Evolutionary conservation across 805 yeast species (phyloP).

Genomic region (Suhomyces pyralidae): DNA sequence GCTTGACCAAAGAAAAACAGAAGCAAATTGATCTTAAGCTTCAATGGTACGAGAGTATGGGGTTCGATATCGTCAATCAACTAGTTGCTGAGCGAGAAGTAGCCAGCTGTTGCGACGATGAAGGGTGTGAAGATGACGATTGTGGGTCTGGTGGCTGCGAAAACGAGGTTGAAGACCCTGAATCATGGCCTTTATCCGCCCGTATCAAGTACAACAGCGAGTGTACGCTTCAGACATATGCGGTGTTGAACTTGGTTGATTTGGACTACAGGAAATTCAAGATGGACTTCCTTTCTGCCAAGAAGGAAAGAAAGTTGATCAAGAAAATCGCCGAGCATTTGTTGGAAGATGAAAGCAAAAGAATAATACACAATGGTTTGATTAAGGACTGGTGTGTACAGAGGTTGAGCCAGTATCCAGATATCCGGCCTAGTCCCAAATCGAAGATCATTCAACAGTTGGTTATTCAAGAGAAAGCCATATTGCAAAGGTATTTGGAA

Average conservation of each 20-base stretch:
- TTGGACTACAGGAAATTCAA: conserved; percentile 28
- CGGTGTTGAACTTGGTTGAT: conserved; percentile 27
- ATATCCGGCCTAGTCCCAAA: conserved; percentile 8
- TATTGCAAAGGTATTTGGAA: conserved; percentile 14
- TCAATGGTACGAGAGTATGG: conserved; percentile 49
- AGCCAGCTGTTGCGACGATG: conserved; percentile 5
- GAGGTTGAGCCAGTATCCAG: conserved; percentile 20
- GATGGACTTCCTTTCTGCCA: conserved; percentile 16
- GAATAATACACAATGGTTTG: conserved; percentile 7
- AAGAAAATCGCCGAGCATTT: conserved; percentile 18
- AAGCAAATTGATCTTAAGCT: conserved; percentile 36
- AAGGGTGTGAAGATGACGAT: conserved; percentile 7
- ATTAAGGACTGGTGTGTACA: conserved; percentile 25
- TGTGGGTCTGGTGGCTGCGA: conserved; percentile 17
- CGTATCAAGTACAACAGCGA: conserved; percentile 40
- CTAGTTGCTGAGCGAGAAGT: conserved; percentile 8
- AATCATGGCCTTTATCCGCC: conserved; percentile 46
- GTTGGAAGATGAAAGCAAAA: conserved; percentile 10
- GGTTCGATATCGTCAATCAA: conserved; percentile 39
- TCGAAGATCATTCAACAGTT: conserved; percentile 14
- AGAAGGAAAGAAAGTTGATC: conserved; percentile 20
- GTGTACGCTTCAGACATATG: conserved; percentile 44
- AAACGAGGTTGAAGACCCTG: conserved; percentile 19
- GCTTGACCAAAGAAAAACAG: conserved; percentile 23
- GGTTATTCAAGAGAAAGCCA: conserved; percentile 25